Evolutionary conservation across 192 early-diverging fungal genomes (phyloP).

Genomic region (Entrophospora sp.): DNA sequence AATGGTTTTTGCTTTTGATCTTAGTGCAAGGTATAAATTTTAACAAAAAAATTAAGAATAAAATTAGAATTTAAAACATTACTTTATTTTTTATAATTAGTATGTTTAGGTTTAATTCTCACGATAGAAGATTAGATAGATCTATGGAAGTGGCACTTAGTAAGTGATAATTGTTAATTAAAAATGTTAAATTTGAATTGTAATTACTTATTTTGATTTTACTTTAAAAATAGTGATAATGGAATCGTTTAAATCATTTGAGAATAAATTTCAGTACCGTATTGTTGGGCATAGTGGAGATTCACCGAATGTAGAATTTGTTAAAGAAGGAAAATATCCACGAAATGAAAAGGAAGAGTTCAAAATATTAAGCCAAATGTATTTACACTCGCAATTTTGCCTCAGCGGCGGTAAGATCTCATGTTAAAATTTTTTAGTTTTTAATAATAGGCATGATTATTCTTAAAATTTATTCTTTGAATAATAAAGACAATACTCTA

Average conservation of each 20-base stretch:
- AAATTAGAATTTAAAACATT: no score
- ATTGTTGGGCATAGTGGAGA: constrained; percentile 76
- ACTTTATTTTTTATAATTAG: constrained; percentile 16
- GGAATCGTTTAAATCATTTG: constrained; percentile 66
- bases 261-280: constrained; percentile 70
- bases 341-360: constrained; percentile 71
- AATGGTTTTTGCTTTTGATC: constrained; percentile 73
- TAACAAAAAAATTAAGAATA: no score
- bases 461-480: background rate
- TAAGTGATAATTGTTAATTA: no score
- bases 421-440: background rate
- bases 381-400: constrained; percentile 73
- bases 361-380: constrained; percentile 62
- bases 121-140: constrained; percentile 51
- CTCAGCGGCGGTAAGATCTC: constrained; percentile 44
- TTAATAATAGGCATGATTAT: background rate
- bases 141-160: constrained; percentile 54
- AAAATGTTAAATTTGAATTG: background rate
- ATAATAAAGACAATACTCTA: constrained; percentile 57
- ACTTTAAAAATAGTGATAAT: constrained; percentile 42
- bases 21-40: constrained; percentile 57
- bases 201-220: background rate
- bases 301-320: constrained; percentile 63
- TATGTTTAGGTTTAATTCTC: constrained; percentile 58
- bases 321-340: constrained; percentile 59